Percentiles rank a stretch among this genome's conserved stretches.
These are phyloP conservation scores for Pulveroboletus ravenelii DNA, from an alignment of 768 basidiomycete genomes.

Conservation along the genomic window DNA sequence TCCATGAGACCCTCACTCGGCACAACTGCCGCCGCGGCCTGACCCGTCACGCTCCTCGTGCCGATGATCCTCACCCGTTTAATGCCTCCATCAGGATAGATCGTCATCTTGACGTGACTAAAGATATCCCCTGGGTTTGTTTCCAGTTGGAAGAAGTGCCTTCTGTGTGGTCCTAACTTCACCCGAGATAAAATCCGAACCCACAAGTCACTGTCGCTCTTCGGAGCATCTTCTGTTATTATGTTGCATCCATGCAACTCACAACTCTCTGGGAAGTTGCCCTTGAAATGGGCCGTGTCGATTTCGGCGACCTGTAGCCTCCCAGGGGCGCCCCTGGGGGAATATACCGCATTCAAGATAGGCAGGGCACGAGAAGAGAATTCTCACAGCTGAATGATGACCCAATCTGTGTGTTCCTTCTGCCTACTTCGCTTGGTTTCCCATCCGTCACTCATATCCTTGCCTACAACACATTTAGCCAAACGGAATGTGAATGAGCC, in stretches of 20 bases:
- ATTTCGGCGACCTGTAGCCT: conserved; percentile 76
- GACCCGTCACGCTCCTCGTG: conserved; percentile 36
- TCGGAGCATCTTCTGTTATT: conserved; percentile 32
- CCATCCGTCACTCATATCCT: conserved; percentile 98
- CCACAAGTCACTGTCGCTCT: conserved; percentile 52
- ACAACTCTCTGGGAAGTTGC: conserved; percentile 89
- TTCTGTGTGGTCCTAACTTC: conserved; percentile 83
- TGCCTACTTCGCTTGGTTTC: conserved; percentile 87
- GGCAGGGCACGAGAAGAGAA: conserved; percentile 9
- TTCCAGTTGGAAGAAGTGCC: conserved; percentile 85
- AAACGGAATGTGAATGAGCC: neutral
- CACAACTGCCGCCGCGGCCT: conserved; percentile 6
- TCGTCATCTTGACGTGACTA: conserved; percentile 84
- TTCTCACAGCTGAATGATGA: conserved; percentile 76
- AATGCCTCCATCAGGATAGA: conserved; percentile 92
- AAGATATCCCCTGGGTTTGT: conserved; percentile 53
- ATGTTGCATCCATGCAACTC: conserved; percentile 61
- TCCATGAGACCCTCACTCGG: conserved; percentile 2
- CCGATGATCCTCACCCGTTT: conserved; percentile 89
- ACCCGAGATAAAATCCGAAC: conserved; percentile 65
- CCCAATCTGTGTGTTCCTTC: conserved; percentile 87
- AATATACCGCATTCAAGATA: neutral
- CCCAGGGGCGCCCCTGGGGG: conserved; percentile 64
- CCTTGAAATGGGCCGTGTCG: conserved; percentile 94
- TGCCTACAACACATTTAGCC: conserved; percentile 37